Evolutionary conservation across 225 moss, liverwort and hornwort genomes (phyloP).

Genomic region (Polytrichum formosum): DNA sequence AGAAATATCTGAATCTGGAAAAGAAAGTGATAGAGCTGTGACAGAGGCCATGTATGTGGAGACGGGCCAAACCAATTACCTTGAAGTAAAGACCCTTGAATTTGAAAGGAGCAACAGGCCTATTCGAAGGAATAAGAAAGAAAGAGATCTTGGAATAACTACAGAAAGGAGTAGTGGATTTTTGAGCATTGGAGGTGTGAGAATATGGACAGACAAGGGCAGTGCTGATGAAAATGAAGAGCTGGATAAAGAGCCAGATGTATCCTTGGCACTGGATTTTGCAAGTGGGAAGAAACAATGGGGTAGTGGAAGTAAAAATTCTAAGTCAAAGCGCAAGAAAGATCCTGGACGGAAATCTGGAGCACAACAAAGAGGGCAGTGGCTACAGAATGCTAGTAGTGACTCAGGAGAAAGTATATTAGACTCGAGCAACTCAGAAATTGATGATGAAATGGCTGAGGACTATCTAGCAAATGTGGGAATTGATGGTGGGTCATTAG

Average conservation of each 20-base stretch:
- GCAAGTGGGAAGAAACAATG: constrained; percentile 25
- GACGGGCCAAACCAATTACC: constrained; percentile 2
- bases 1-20: constrained; percentile 22
- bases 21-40: constrained; percentile 23
- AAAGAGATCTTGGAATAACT: constrained; percentile 12
- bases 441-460: constrained; percentile 71
- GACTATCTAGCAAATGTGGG: constrained; percentile 81
- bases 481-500: constrained; percentile 41
- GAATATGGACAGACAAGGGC: constrained; percentile 53
- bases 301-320: constrained; percentile 23
- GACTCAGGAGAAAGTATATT: constrained; percentile 52
- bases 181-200: constrained; percentile 72
- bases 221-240: constrained; percentile 43
- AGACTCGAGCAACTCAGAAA: constrained; percentile 58
- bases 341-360: constrained; percentile 15
- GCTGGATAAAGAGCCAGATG: constrained; percentile 38
- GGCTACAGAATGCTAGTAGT: constrained; percentile 54
- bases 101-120: constrained; percentile 16
- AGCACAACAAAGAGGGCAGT: constrained; percentile 36
- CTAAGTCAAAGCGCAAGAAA: constrained; percentile 19
- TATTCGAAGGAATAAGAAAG: constrained; percentile 26
- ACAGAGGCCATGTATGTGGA: constrained; percentile 49
- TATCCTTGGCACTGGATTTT: constrained; percentile 28
- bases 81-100: constrained; percentile 16
- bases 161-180: constrained; percentile 49